A percentile compares a stretch with the other conserved stretches of the same genome.
phyloP scores from a whole-genome alignment of 148 eudicot species.

The Spergularia bocconei region DNA sequence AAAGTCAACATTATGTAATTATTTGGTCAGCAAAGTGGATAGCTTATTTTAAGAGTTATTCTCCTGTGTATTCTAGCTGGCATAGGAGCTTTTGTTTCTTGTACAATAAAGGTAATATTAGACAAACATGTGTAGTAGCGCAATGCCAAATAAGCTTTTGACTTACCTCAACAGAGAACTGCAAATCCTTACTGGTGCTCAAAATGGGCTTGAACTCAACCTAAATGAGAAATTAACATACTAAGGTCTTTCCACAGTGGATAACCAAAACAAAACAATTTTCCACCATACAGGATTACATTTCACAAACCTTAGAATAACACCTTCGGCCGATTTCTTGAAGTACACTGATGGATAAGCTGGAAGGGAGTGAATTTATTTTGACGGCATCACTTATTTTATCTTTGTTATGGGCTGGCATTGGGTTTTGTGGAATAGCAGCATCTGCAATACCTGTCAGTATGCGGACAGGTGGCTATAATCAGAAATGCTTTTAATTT shows the following conservation, averaged over 20 bases:
- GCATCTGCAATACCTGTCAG: conserved; percentile 32
- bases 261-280: not conserved
- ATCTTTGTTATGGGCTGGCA: conserved; percentile 41
- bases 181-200: conserved; percentile 76
- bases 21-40: not conserved
- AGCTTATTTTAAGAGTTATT: not conserved
- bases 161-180: conserved; percentile 87
- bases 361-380: conserved; percentile 41
- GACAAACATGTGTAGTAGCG: not conserved
- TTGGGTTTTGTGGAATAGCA: conserved; percentile 34
- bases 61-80: no score
- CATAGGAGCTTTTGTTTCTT: not conserved
- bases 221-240: conserved; percentile 33
- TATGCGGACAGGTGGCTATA: not conserved
- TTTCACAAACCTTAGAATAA: conserved; percentile 67
- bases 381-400: conserved; percentile 47
- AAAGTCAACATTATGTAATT: not conserved
- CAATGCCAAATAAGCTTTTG: not conserved
- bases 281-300: not conserved
- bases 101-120: conserved; percentile 1
- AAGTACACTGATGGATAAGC: conserved; percentile 74
- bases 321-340: conserved; percentile 95
- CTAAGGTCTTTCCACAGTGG: not conserved
- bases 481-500: not conserved
- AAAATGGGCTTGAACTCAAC: conserved; percentile 82